Evolutionary conservation across 1,139 yeast genomes (phyloP).

Genomic region (Taphrina flavorubra): DNA sequence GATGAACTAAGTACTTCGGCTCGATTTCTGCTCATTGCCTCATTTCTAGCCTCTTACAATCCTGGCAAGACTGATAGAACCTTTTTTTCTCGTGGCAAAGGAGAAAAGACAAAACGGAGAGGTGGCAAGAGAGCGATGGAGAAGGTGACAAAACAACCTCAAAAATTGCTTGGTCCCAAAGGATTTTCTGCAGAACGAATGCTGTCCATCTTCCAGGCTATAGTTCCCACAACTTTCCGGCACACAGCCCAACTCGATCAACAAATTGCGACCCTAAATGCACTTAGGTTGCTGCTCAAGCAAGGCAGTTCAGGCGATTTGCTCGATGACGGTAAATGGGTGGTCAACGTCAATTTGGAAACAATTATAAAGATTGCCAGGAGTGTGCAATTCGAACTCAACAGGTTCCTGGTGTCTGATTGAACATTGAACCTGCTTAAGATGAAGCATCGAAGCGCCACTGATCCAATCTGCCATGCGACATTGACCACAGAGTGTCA

Average conservation of each 20-base stretch:
- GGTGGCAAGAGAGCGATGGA: slow-evolving; percentile 20
- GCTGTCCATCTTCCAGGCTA: slow-evolving; percentile 68
- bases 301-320: slow-evolving; percentile 60
- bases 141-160: slow-evolving; percentile 29
- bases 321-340: slow-evolving; percentile 69
- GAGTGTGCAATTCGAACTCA: slow-evolving; percentile 63
- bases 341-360: slow-evolving; percentile 63
- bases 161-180: slow-evolving; percentile 58
- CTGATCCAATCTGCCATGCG: slow-evolving; percentile 24
- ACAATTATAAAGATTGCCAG: slow-evolving; percentile 60
- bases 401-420: slow-evolving; percentile 55
- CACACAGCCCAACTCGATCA: slow-evolving; percentile 59
- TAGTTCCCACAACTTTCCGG: slow-evolving; percentile 53
- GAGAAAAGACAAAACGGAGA: slow-evolving; percentile 31
- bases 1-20: slow-evolving; percentile 14
- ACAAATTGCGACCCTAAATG: slow-evolving; percentile 67
- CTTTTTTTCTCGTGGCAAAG: slow-evolving; percentile 65
- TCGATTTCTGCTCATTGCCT: slow-evolving; percentile 61
- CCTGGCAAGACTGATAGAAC: slow-evolving; percentile 66
- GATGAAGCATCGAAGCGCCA: slow-evolving; percentile 12
- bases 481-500: slow-evolving; percentile 34
- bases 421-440: slow-evolving; percentile 2
- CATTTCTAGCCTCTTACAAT: slow-evolving; percentile 72
- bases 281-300: slow-evolving; percentile 59
- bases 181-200: slow-evolving; percentile 71